Evolutionary conservation across 73 alveolate genomes (phyloP), one percentile per base, ranked within the genome.

Genomic region (Blepharisma stoltei): DNA sequence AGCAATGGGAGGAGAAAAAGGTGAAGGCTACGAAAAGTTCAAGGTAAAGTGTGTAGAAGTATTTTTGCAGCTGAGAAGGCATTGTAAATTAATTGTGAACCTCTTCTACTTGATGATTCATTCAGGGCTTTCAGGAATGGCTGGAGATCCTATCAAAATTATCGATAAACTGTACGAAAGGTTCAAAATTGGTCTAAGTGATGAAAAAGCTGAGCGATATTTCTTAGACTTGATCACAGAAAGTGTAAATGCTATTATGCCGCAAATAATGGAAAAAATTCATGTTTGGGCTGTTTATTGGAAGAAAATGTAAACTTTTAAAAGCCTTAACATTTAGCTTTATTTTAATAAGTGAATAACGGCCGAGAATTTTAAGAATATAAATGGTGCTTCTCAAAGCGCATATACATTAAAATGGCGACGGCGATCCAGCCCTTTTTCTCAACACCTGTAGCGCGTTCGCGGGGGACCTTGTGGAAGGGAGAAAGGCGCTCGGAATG

Each of bases 221-320:
- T 86, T 94, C 78, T 71, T 87, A 43, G 88, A 79, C 47, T 76
- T 94, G 65, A 86, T 94, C 45, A 95, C 88, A 43, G 97, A 92
- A 71, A 80, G 94, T 77, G 97, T 88, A 66, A 92, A 82, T 69
- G 97, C 98, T n/a, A 78, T 97, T 81, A 88, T 94, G 90, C 97
- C 98, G 41, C 89, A 86, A 73, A 86, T 97, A 66, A 88, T 92
- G 88, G 99, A 97, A 73, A 86, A 86, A 45, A 77, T 96, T 78
- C 99, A 97, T 86, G 95, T 86, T 21, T 87, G 97, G 97, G 98
- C 99, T 54, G 81, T 86, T 60, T 97, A 93, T 82, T 89, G 95
- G 98, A 93, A 94, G 89, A 60, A 38, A 38, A 60, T 86, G 84
- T 78, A 25, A 54, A 32, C 41, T 32, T 32, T 32, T 32, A 32